Evolutionary conservation across 495 filamentous ascomycete genomes (phyloP).

Genomic region (Poronia punctata): DNA sequence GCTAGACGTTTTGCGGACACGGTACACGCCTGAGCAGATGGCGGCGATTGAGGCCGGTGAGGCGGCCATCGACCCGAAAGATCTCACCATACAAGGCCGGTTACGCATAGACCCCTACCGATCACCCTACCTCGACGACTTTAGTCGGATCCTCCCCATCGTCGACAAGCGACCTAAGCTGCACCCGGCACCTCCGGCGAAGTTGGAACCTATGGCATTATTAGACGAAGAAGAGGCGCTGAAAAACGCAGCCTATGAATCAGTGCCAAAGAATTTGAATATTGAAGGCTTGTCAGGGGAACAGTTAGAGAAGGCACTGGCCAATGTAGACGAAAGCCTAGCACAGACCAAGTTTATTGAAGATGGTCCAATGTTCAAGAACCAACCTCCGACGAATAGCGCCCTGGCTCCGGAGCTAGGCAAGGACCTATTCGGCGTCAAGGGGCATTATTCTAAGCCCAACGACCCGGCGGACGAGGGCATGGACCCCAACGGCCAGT

Average conservation of each 20-base stretch:
- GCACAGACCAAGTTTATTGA: conserved; percentile 33
- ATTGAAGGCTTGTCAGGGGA: conserved; percentile 24
- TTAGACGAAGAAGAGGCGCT: conserved; percentile 47
- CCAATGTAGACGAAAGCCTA: conserved; percentile 11
- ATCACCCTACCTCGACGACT: conserved; percentile 79
- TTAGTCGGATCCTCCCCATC: conserved; percentile 65
- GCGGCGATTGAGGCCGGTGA: conserved; percentile 83
- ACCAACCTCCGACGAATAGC: conserved; percentile 27
- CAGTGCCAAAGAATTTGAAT: conserved; percentile 42
- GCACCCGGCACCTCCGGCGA: conserved; percentile 42
- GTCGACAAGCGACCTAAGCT: conserved; percentile 51
- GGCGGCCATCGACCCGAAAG: conserved; percentile 65
- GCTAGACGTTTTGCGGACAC: conserved; percentile 50
- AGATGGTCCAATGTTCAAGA: conserved; percentile 32
- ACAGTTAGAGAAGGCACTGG: conserved; percentile 16
- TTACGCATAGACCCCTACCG: conserved; percentile 63
- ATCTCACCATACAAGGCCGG: conserved; percentile 65
- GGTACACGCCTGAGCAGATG: conserved; percentile 76
- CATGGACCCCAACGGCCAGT: conserved; percentile 34
- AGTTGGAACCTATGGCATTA: conserved; percentile 54
- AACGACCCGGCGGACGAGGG: conserved; percentile 36
- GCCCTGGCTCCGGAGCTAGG: conserved; percentile 37
- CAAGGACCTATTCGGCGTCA: conserved; percentile 37
- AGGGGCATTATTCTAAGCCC: conserved; percentile 41
- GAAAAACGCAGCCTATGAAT: conserved; percentile 48